A percentile compares a stretch with the other conserved stretches of the same genome.
phyloP scores from a whole-genome alignment of 257 asterid genomes.

The Knoxia roxburghii region DNA sequence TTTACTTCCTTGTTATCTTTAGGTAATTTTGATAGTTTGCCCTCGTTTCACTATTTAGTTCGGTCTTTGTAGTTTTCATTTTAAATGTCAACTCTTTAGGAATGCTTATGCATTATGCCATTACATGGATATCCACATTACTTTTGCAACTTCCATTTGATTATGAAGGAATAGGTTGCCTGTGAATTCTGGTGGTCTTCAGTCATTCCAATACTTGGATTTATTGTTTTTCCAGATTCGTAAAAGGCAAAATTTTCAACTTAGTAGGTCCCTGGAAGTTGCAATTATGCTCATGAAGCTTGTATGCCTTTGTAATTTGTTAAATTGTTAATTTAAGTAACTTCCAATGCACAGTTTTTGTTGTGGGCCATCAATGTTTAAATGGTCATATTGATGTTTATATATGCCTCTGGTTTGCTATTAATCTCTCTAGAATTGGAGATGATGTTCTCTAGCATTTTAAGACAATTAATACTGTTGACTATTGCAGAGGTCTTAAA shows the following conservation, averaged over 20 bases:
- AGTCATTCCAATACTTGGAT: no score
- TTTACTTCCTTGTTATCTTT: neutral
- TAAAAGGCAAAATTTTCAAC: neutral
- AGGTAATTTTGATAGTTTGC: neutral
- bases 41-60: neutral
- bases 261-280: neutral
- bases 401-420: neutral
- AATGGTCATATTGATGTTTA: neutral
- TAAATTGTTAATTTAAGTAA: no score
- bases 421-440: neutral
- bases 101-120: neutral
- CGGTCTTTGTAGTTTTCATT: neutral
- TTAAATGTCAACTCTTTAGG: neutral
- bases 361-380: neutral
- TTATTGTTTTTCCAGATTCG: neutral
- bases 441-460: slow-evolving; percentile 6
- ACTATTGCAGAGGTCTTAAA: slow-evolving; percentile 77
- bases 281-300: neutral
- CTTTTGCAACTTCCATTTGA: neutral
- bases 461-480: slow-evolving; percentile 22
- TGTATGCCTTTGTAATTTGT: neutral
- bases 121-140: no score
- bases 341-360: neutral
- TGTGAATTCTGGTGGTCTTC: no score
- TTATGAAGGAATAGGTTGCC: no score